These are phyloP conservation scores for Xerophyta viscosa DNA, from an alignment of 106 monocot species.

Conservation along the genomic window DNA sequence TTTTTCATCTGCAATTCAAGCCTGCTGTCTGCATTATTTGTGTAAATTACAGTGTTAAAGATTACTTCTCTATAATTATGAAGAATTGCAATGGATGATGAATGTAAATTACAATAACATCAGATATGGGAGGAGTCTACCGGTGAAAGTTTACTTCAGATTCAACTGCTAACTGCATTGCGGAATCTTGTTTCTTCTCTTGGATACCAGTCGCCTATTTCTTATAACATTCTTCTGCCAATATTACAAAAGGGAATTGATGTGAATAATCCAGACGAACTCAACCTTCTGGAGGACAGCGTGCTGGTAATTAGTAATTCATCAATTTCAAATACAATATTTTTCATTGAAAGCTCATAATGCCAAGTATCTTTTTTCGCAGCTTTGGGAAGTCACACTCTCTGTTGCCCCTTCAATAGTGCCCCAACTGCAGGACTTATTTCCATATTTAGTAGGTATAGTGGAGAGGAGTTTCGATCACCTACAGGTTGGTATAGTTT, in stretches of 20 bases:
- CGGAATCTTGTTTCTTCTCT: constrained; percentile 76
- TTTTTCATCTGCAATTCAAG: no score
- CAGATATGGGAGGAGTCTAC: constrained; percentile 91
- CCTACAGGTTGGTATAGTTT: constrained; percentile 48
- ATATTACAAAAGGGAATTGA: constrained; percentile 80
- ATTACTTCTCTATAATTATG: no score
- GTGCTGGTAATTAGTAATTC: constrained; percentile 60
- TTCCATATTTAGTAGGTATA: constrained; percentile 71
- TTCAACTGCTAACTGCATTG: constrained; percentile 79
- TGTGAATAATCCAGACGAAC: constrained; percentile 71
- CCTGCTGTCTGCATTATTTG: no score
- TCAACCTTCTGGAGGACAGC: constrained; percentile 95
- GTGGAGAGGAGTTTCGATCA: constrained; percentile 90
- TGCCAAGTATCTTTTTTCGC: constrained; percentile 10
- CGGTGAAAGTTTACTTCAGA: constrained; percentile 90
- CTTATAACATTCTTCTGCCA: constrained; percentile 80
- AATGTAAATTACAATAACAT: neutral
- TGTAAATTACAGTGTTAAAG: no score
- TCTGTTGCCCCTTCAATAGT: constrained; percentile 75
- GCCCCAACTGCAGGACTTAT: constrained; percentile 70
- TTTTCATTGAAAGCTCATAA: neutral
- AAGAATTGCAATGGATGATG: no score
- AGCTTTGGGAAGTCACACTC: constrained; percentile 96
- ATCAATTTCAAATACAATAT: no score
- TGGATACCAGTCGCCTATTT: constrained; percentile 72